Percentiles rank a stretch among this genome's conserved stretches.
Conservation (phyloP, 2,329 filamentous ascomycete genomes). For the Cryoendolithus antarcticus region DNA sequence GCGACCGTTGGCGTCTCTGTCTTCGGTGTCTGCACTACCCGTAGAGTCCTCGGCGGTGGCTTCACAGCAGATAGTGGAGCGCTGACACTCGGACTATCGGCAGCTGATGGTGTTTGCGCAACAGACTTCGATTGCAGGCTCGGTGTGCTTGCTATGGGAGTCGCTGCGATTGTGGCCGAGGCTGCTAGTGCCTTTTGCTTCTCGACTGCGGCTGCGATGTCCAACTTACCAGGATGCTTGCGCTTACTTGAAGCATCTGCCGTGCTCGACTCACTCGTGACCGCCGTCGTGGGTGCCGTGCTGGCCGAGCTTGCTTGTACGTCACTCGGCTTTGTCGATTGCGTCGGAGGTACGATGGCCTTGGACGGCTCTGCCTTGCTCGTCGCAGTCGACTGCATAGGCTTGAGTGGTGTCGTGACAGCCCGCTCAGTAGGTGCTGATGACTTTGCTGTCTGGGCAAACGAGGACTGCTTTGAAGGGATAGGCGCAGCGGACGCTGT, state of each 20-base stretch:
- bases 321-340: slow-evolving; percentile 7
- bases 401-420: slow-evolving; percentile 2
- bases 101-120: slow-evolving; percentile 39
- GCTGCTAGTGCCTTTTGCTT: slow-evolving; percentile 19
- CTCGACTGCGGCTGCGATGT: slow-evolving; percentile 30
- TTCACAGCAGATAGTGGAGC: slow-evolving; percentile 32
- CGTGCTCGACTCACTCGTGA: slow-evolving; percentile 9
- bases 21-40: slow-evolving; percentile 57
- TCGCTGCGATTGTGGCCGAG: slow-evolving; percentile 32
- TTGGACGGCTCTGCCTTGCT: background rate
- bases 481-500: no score
- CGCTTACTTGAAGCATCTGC: slow-evolving; percentile 16
- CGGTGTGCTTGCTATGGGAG: no score
- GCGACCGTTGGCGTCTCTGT: slow-evolving; percentile 41
- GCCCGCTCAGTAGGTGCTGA: no score
- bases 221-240: slow-evolving; percentile 35
- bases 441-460: no score
- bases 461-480: no score
- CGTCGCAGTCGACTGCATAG: slow-evolving; percentile 4
- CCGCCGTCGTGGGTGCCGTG: slow-evolving; percentile 9
- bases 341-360: slow-evolving; percentile 5
- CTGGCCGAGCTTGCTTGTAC: slow-evolving; percentile 1
- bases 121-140: no score
- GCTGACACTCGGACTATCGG: slow-evolving; percentile 42
- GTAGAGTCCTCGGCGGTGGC: slow-evolving; percentile 50